A percentile compares a stretch with the other conserved stretches of the same genome.
Evolutionary conservation across 768 basidiomycete genomes (phyloP).

Genomic region (Erythrobasidium yunnanense): DNA sequence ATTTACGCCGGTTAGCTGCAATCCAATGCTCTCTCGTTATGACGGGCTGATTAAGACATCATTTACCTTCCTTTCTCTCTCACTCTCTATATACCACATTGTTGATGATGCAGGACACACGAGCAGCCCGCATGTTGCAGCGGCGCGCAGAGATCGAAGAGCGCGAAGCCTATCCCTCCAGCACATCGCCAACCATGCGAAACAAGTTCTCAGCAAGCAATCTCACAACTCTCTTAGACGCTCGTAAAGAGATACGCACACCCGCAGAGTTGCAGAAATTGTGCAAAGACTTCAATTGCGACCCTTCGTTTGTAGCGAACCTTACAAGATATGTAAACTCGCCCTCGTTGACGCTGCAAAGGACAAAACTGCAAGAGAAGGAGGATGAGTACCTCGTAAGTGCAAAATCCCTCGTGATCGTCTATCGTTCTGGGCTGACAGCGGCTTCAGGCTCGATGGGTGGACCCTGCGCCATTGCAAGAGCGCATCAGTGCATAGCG

Average conservation of each 20-base stretch:
- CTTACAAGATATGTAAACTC: neutral
- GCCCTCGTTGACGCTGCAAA: neutral
- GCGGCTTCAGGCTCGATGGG: conserved; percentile 14
- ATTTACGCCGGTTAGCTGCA: conserved; percentile 6
- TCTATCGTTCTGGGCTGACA: too few species aligned
- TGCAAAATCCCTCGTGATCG: too few species aligned
- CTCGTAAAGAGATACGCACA: conserved; percentile 3
- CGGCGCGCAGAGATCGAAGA: conserved; percentile 19
- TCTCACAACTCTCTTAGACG: conserved; percentile 7
- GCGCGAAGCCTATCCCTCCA: neutral
- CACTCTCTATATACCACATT: too few species aligned
- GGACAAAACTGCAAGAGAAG: conserved; percentile 14
- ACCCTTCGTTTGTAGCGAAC: neutral
- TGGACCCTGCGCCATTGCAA: neutral
- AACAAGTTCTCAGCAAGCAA: neutral
- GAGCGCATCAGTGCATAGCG: neutral
- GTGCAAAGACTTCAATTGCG: conserved; percentile 22
- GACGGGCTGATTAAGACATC: neutral
- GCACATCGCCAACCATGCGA: neutral
- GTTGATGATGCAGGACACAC: neutral
- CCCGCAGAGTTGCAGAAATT: neutral
- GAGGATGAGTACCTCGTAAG: conserved; percentile 20
- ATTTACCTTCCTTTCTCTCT: too few species aligned
- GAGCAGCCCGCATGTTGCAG: conserved; percentile 4
- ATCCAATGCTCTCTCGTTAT: neutral